Base-by-base conservation (phyloP, 148 eudicot species). In the Rhododendron henanense region DNA sequence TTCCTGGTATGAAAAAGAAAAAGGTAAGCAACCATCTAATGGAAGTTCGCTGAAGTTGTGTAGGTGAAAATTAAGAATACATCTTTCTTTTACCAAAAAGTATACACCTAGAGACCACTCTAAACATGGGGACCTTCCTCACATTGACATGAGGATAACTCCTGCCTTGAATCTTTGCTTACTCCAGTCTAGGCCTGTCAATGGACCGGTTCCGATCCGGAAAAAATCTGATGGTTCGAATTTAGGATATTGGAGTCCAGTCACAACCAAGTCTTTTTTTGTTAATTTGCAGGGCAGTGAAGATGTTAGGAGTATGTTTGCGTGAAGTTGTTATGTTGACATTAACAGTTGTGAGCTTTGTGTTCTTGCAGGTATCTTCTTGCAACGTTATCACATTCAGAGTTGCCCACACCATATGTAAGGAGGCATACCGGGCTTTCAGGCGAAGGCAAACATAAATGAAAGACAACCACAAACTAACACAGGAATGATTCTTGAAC, bases 401-500 rank as follows among this genome's bases (percentile, higher is more conserved):
- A 74, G 41, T 47, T 41, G n/a, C 6, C 63, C 10, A 71, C 33
- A 69, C 45, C 78, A 15, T 71, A 45, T 47, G 79, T 81, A 48
- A 83, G 47, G 63, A 63, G 57, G 31, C 53, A 71, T 67, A 28
- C 41, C 28, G 3, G 25, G 50, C 31, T 25, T 19, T 63, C 51
- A 23, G 48, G 14, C 5, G 31, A 28, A 48, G 61, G 61, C 37
- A 79, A n/a, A 76, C 33, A 7, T 50, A 50, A 16, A n/a, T 48
- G 35, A 25, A 79, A 47, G 44, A 53, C 6, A 23, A 25, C 10
- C 11, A 50, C 35, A 28, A 33, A 48, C 65, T 51, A 53, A 53
- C 31, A 16, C 44, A 81, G 9, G 83, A 53, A 53, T 81, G 83
- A 81, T 53, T 81, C 21, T 81, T 53, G 83, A 28, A 18, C 83